Conservation (phyloP, 2,329 filamentous ascomycete genomes). For the Xylaria sp. region DNA sequence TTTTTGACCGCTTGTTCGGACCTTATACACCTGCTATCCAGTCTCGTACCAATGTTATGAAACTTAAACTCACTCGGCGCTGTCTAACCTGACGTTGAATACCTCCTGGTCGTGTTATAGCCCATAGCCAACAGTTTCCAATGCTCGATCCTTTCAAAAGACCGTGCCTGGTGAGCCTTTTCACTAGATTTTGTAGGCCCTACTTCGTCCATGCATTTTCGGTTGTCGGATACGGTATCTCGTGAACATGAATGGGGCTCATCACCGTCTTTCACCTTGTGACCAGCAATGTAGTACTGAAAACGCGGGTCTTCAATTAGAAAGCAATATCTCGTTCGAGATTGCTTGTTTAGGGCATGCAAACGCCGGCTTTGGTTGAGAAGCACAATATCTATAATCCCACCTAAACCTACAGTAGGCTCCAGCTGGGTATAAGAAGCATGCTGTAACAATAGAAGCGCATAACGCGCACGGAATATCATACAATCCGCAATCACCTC, state of each 20-base stretch:
- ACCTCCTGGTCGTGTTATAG: too few relatives aligned
- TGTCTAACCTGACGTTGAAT: too few relatives aligned
- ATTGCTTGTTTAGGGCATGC: background rate
- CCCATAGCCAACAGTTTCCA: too few relatives aligned
- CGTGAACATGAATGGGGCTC: background rate
- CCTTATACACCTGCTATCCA: too few relatives aligned
- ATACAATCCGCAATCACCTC: slow-evolving; percentile 10
- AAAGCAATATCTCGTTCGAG: background rate
- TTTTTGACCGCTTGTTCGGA: too few relatives aligned
- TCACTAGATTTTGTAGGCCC: background rate
- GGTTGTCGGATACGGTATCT: too few relatives aligned
- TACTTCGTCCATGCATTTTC: background rate
- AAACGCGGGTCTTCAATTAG: background rate
- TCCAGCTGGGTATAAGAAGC: background rate
- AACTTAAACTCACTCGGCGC: too few relatives aligned
- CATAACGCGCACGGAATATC: slow-evolving; percentile 3
- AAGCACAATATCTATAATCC: background rate
- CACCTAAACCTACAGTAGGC: background rate
- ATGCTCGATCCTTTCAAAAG: background rate
- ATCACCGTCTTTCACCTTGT: too few relatives aligned
- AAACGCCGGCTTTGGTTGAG: background rate
- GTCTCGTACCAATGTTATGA: too few relatives aligned
- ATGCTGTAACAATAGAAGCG: background rate
- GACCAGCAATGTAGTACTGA: too few relatives aligned
- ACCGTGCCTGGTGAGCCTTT: background rate